Base-by-base conservation (phyloP, 2,329 filamentous ascomycete genomes). In the Didymella pomorum region DNA sequence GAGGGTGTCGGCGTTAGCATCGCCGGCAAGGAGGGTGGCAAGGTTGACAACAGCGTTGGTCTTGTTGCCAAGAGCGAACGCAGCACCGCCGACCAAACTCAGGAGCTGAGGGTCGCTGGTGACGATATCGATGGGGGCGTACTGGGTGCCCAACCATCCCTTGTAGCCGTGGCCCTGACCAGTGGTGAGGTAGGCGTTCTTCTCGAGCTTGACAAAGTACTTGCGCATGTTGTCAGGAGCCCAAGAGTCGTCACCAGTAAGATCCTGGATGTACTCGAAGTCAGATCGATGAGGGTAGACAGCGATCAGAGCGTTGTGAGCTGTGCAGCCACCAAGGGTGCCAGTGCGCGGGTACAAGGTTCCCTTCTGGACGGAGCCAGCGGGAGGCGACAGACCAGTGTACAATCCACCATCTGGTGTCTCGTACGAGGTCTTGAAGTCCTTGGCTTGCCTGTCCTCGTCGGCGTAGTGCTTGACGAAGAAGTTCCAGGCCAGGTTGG, bases 231-330 rank as follows among this genome's bases (percentile, higher is more conserved):
- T 86, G 1, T 76, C 73, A 0, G 86, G 76, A 0, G 78, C 74
- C 87, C 87, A 89, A 0, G 84, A 84, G 2, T 73, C 64, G 65
- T 90, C 87, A 4, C 86, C 86, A 2, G 87, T 89, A 26, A 88
- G 67, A 12, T 75, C 72, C 3, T 81, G 82, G 54, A 89, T 83
- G 65, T 83, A 75, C 44, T 86, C 79, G 75, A 84, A 89, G 71
- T 89, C 87, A 26, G 80, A 82, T 45, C 83, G 79, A 56, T 85
- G 81, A 0, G 87, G 86, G 58, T 86, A 83, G 25, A 88, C 78
- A 16, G 83, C 80, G 47, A 89, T 83, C 43, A 87, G 73, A 7
- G 86, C 87, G 52, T 89, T 89, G 71, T 90, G 87, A 5, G 83
- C 81, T 1, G 84, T 82, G 72, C 85, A 87, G 4, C 86, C 86